Evolutionary conservation across 2,329 filamentous ascomycete genomes (phyloP).

Genomic region (Fusarium sp.): DNA sequence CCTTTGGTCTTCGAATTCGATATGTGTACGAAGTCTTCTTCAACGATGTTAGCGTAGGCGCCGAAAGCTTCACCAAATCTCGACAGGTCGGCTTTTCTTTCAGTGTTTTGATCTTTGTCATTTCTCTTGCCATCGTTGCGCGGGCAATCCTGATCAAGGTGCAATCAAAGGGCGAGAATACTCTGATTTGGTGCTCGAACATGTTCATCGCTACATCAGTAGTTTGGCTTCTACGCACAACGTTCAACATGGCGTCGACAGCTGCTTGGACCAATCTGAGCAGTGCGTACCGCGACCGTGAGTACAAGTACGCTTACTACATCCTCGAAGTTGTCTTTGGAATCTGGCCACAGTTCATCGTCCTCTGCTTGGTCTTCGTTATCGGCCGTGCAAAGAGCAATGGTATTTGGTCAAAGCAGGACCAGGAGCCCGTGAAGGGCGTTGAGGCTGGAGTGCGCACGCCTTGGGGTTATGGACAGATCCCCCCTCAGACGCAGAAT

Average conservation of each 20-base stretch:
- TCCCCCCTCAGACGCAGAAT: neutral
- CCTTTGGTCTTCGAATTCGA: conserved; percentile 31
- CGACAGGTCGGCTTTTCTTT: conserved; percentile 21
- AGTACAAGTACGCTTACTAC: conserved; percentile 7
- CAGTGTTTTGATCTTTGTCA: conserved; percentile 26
- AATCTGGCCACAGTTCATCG: conserved; percentile 39
- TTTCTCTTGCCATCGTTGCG: conserved; percentile 17
- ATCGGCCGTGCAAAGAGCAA: conserved; percentile 40
- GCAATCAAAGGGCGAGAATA: conserved; percentile 13
- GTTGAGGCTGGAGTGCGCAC: conserved; percentile 13
- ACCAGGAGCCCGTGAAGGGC: conserved; percentile 21
- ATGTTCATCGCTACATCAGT: conserved; percentile 36
- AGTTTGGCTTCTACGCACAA: conserved; percentile 40
- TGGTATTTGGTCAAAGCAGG: conserved; percentile 42
- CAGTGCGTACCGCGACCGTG: neutral
- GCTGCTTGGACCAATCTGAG: conserved; percentile 13
- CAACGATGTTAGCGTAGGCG: neutral
- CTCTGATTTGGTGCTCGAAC: conserved; percentile 25
- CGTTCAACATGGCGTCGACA: conserved; percentile 36
- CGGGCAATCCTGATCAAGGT: conserved; percentile 37
- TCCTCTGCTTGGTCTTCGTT: conserved; percentile 40
- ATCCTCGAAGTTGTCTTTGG: conserved; percentile 39
- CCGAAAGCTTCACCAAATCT: neutral
- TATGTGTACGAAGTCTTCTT: neutral
- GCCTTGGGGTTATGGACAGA: conserved; percentile 35